Base-by-base conservation (phyloP, 306 rosid genomes). In the Comarum palustre region DNA sequence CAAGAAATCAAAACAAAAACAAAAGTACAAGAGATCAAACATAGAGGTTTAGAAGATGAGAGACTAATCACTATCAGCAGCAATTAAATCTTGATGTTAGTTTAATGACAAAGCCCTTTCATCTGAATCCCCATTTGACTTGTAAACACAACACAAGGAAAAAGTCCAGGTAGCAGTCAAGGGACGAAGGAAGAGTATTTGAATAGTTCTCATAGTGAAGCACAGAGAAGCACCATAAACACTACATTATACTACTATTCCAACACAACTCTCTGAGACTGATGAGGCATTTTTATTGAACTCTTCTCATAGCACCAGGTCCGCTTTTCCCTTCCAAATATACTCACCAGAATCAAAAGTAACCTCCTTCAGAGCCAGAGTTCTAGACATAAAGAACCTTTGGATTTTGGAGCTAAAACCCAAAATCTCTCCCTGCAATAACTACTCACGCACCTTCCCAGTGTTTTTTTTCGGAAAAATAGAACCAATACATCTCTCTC, bases 391-490 rank as follows among this genome's bases (percentile, higher is more conserved):
- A 69, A 67, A 83, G 77, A 79, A 84, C 85, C 81, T 76, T 75
- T 45, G 73, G 73, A 78, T 78, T 79, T 76, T 64, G 72, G 71
- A 77, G 60, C 81, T 41, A 67, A 80, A 78, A 80, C 88, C 85
- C 60, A 82, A 75, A 58, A 63, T 68, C 79, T 78, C 80, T 70
- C 77, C 47, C 61, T 80, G 66, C 77, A 77, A 58, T 72, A 83
- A 72, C 79, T 85, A 76, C 62, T 62, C 39, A 75, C 80, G 64
- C 77, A 42, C 80, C 85, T 81, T 60, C 72, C 66, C 51, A 48
- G 76, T 60, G 68, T 45, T 58, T 17, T 38, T 75, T 62, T 41
- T 13, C 9, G 45, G 68, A 51, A 57, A 68, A 77, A n/a, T 66
- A 72, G 63, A 72, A 73, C 38, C 24, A 29, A 48, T 38, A 39